These are phyloP conservation scores for Trypanosoma avium DNA, from an alignment of 208 protist genomes.

Conservation along the genomic window DNA sequence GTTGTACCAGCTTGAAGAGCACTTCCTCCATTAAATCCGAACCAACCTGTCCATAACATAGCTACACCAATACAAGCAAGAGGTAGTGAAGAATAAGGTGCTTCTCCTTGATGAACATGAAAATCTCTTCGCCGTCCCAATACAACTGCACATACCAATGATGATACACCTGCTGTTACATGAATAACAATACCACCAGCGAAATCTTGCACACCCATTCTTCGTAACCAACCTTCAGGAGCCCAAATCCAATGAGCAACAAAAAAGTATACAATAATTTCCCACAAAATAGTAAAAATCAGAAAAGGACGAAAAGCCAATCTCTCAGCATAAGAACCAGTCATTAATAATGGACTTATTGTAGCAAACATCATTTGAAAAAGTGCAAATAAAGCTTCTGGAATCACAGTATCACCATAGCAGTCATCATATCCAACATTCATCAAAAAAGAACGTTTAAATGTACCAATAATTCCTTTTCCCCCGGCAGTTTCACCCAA, in stretches of 20 bases:
- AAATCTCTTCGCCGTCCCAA: conserved; percentile 30
- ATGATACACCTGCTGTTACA: conserved; percentile 40
- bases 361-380: conserved; percentile 87
- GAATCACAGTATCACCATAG: conserved; percentile 26
- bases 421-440: conserved; percentile 1
- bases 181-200: conserved; percentile 83
- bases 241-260: conserved; percentile 70
- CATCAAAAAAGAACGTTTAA: conserved; percentile 24
- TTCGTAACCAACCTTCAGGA: conserved; percentile 46
- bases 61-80: conserved; percentile 40
- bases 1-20: conserved; percentile 28
- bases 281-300: conserved; percentile 57
- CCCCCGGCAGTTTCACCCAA: conserved; percentile 29
- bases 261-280: conserved; percentile 78
- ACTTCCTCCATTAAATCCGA: conserved; percentile 74
- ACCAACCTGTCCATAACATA: conserved; percentile 70
- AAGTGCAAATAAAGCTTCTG: conserved; percentile 40
- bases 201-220: conserved; percentile 61
- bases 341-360: conserved; percentile 81
- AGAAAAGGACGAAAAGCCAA: conserved; percentile 33
- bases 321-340: conserved; percentile 47
- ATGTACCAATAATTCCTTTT: conserved; percentile 18
- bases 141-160: conserved; percentile 35
- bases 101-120: conserved; percentile 39
- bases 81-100: conserved; percentile 37